Evolutionary conservation across 2,329 filamentous ascomycete genomes (phyloP), one percentile per base, ranked within the genome.

Genomic region (Pseudogymnoascus sp.): DNA sequence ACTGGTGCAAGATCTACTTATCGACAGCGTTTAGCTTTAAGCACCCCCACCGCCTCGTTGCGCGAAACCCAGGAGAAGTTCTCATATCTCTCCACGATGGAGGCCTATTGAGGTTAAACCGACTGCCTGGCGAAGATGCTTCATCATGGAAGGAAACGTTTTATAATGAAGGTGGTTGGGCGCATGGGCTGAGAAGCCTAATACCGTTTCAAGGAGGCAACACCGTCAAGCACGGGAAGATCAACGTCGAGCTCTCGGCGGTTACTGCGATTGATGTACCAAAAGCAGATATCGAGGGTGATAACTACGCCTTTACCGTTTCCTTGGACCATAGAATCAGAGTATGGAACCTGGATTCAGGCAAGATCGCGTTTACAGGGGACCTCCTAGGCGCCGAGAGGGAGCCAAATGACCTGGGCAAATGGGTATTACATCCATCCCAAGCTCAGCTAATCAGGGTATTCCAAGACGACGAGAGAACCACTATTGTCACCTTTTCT

Each of bases 241-340:
- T 81, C 63, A 85, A 85, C 65, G 81, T 90, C 74, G 88, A 92
- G 66, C 77, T 84, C 65, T 86, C 84, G 63, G 82, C 89, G 2
- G 86, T 87, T 3, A 86, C 85, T 0, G 86, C 88, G 4, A 82
- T 84, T 67, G 75, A 84, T 73, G 68, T 77, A 73, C 82, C 61
- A 79, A 81, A 10, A 74, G 77, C 28, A 74, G 84, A 65, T 40
- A 67, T 73, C 2, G 66, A 69, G 50, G 82, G 81, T 3, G 73
- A 82, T 18, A 76, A 81, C 7, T 87, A 84, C 67, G 78, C 84
- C 1, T 90, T 96, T 69, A 92, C 92, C 0, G 85, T 96, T 59
- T 94, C 90, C 66, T 79, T 99, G 65, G 92, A 99, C 69, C 92
- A 99, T 73, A 88, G 86, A 10, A 78, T 99, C 72, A 87, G 92